Evolutionary conservation across 768 basidiomycete genomes (phyloP).

Genomic region (Suillus clintonianus): DNA sequence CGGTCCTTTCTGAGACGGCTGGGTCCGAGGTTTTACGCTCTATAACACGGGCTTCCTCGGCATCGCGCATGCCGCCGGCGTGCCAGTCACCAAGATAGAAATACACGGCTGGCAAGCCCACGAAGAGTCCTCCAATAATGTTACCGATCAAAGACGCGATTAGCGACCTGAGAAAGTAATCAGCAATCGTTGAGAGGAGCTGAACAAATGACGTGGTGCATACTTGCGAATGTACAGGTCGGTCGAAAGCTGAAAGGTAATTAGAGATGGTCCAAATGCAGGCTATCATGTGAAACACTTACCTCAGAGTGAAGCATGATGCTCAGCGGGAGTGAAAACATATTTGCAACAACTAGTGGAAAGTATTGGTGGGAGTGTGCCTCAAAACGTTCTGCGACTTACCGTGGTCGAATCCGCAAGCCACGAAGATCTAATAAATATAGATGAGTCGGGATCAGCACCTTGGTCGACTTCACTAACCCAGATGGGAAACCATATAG

Average conservation of each 20-base stretch:
- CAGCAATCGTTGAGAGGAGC: background rate
- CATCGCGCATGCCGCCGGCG: constrained; percentile 37
- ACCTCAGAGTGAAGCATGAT: constrained; percentile 73
- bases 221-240: constrained; percentile 69
- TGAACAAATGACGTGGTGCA: constrained; percentile 17
- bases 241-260: constrained; percentile 11
- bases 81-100: constrained; percentile 60
- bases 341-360: constrained; percentile 64
- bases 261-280: constrained; percentile 36
- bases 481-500: constrained; percentile 78
- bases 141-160: constrained; percentile 70
- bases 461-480: constrained; percentile 33
- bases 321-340: constrained; percentile 71
- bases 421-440: constrained; percentile 58
- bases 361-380: background rate
- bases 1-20: constrained; percentile 5
- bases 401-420: constrained; percentile 75
- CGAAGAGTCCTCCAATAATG: constrained; percentile 62
- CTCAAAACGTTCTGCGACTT: constrained; percentile 15
- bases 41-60: constrained; percentile 39
- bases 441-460: background rate
- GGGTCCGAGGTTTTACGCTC: constrained; percentile 12
- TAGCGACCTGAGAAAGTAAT: constrained; percentile 45
- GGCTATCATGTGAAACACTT: constrained; percentile 24
- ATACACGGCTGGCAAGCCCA: constrained; percentile 64